A percentile compares a stretch with the other conserved stretches of the same genome.
phyloP scores from a whole-genome alignment of 306 rosid genomes.

The Cucumis melo region DNA sequence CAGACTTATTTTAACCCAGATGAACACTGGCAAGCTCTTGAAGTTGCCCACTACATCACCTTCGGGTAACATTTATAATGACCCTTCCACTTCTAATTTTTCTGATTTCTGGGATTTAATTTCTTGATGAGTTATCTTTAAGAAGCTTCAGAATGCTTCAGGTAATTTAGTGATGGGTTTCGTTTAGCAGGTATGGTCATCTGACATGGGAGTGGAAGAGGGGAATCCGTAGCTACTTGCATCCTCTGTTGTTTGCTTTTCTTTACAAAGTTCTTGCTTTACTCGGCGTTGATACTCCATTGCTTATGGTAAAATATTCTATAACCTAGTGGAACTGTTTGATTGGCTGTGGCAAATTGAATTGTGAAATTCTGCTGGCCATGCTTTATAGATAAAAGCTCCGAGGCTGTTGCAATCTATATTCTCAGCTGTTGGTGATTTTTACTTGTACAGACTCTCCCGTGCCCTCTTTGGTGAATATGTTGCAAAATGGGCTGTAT shows the following conservation, averaged over 20 bases:
- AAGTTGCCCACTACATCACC: slow-evolving; percentile 74
- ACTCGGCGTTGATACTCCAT: slow-evolving; percentile 55
- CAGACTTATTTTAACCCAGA: slow-evolving; percentile 91
- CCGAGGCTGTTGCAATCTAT: slow-evolving; percentile 70
- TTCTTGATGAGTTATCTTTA: not conserved
- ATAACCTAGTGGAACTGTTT: not conserved
- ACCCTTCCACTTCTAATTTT: not conserved
- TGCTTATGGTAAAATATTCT: slow-evolving; percentile 53
- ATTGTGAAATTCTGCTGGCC: not conserved
- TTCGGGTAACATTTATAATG: slow-evolving; percentile 36
- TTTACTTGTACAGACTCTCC: slow-evolving; percentile 66
- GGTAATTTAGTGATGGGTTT: slow-evolving; percentile 3
- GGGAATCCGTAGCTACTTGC: slow-evolving; percentile 81
- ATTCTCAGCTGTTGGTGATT: slow-evolving; percentile 71
- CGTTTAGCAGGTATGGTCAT: slow-evolving; percentile 58
- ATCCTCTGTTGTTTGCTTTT: slow-evolving; percentile 64
- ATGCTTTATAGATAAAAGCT: slow-evolving; percentile 49
- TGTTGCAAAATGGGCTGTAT: slow-evolving; percentile 86
- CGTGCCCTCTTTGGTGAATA: slow-evolving; percentile 35
- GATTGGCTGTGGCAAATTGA: not conserved
- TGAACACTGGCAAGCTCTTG: slow-evolving; percentile 96
- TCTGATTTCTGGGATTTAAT: not conserved
- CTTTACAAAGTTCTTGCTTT: slow-evolving; percentile 56
- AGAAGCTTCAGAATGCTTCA: not conserved
- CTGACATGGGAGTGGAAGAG: slow-evolving; percentile 92